Conservation (phyloP, 2,329 filamentous ascomycete genomes). For the Aureobasidium sp. region DNA sequence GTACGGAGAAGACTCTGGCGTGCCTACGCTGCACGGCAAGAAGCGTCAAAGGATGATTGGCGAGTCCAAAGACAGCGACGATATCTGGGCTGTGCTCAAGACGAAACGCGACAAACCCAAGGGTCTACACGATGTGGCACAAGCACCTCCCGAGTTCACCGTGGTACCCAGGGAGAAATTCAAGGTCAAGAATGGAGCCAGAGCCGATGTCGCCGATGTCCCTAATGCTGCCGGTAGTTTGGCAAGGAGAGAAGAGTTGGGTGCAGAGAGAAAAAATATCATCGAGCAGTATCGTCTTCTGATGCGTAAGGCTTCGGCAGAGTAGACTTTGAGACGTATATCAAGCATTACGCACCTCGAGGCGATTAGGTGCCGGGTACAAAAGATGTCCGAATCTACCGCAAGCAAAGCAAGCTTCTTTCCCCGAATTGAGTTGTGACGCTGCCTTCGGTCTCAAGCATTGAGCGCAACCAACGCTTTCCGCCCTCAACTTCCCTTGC, state of each 20-base stretch:
- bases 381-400: constrained; percentile 14
- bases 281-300: constrained; percentile 64
- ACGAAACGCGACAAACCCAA: constrained; percentile 51
- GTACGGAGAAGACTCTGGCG: constrained; percentile 55
- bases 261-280: constrained; percentile 59
- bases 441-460: constrained; percentile 68
- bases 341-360: neutral
- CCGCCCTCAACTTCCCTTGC: constrained; percentile 74
- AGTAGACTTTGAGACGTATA: neutral
- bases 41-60: constrained; percentile 36
- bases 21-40: constrained; percentile 45
- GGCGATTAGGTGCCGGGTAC: neutral
- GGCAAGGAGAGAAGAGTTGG: constrained; percentile 63
- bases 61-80: constrained; percentile 48
- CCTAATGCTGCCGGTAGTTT: constrained; percentile 63
- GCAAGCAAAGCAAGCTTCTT: constrained; percentile 67
- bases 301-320: constrained; percentile 38
- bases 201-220: constrained; percentile 59
- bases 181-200: constrained; percentile 55
- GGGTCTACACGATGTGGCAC: constrained; percentile 51
- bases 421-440: constrained; percentile 67
- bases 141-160: constrained; percentile 67
- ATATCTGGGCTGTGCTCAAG: constrained; percentile 71
- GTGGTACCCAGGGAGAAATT: constrained; percentile 55
- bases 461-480: constrained; percentile 66